Conservation (phyloP, 2,329 filamentous ascomycete genomes). For the Uncinocarpus reesii region DNA sequence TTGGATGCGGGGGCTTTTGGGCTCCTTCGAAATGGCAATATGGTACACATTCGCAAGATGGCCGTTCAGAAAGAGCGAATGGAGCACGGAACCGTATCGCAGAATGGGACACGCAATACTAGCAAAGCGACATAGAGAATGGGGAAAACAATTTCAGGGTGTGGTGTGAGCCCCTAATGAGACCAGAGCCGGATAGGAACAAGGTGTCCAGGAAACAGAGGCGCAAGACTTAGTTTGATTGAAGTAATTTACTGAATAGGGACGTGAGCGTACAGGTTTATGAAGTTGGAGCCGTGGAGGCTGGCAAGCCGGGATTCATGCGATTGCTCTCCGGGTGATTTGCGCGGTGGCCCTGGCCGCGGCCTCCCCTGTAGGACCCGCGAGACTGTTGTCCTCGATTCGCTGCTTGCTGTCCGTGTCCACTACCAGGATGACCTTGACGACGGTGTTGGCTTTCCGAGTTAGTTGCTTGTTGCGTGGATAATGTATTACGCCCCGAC, state of each 20-base stretch:
- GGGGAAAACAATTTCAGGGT: background rate
- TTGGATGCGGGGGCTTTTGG: background rate
- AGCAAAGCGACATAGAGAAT: background rate
- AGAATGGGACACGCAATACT: background rate
- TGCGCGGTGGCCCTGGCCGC: constrained; percentile 36
- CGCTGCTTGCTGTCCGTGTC: constrained; percentile 29
- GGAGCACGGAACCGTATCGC: background rate
- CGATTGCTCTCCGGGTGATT: constrained; percentile 27
- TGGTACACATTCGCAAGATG: constrained; percentile 23
- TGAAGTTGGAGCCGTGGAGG: constrained; percentile 13
- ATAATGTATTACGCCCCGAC: constrained; percentile 23
- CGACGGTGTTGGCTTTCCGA: constrained; percentile 28
- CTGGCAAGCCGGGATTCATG: constrained; percentile 19
- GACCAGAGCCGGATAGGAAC: background rate
- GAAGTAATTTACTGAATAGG: background rate
- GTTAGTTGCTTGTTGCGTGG: constrained; percentile 18
- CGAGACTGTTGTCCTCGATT: constrained; percentile 27
- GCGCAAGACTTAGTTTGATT: background rate
- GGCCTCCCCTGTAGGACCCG: constrained; percentile 36
- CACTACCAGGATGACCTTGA: constrained; percentile 26
- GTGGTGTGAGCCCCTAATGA: background rate
- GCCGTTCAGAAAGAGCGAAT: constrained; percentile 18
- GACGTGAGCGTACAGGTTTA: background rate
- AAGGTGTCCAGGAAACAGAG: background rate
- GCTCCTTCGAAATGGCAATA: constrained; percentile 17